Base-by-base conservation (phyloP, 352 stramenopile genomes). In the Thraustochytrium sp. region DNA sequence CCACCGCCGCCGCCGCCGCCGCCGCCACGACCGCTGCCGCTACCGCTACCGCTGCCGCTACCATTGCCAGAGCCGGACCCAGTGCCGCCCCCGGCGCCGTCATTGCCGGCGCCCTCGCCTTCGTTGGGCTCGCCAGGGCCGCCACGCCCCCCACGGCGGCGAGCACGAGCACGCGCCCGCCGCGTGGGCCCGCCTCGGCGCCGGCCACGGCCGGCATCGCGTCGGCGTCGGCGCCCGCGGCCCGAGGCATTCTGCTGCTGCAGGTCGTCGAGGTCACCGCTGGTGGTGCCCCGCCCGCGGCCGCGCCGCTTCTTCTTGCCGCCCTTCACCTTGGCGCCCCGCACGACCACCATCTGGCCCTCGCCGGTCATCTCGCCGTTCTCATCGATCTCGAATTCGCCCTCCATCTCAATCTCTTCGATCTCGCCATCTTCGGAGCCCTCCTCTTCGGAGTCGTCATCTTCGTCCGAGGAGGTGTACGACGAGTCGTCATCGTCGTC, bases 391-490 rank as follows among this genome's bases (percentile, higher is more conserved):
- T 80, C 68, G 26, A 80, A 65, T 31, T 80, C 68, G 31, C 68
- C 68, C n/a, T 80, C 68, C 68, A 80, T 80, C 40, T 80, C 68
- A 4, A 80, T 80, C 51, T 65, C 68, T n/a, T 80, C 36, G n/a
- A 80, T n/a, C 0, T 72, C 34, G 11, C 76, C 46, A 5, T 26
- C 26, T 13, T 72, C 68, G n/a, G n/a, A 4, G 9, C 76, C 68
- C 34, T 40, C 42, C 11, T 80, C 46, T 5, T 64, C 68, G 23
- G 16, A 23, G 26, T 80, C 65, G 11, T 78, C 65, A 11, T 63
- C 48, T 11, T 38, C 3, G 38, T 80, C 68, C 37, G 18, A 48
- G 11, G 31, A 46, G 5, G 76, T 44, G 18, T 80, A 42, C 40
- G 36, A 51, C 4, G 31, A 46, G 31, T 48, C 31, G 38, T 80